Evolutionary conservation across 2,329 filamentous ascomycete genomes (phyloP), one percentile per base, ranked within the genome.

Genomic region (Mycosphaerelloides madeirae): DNA sequence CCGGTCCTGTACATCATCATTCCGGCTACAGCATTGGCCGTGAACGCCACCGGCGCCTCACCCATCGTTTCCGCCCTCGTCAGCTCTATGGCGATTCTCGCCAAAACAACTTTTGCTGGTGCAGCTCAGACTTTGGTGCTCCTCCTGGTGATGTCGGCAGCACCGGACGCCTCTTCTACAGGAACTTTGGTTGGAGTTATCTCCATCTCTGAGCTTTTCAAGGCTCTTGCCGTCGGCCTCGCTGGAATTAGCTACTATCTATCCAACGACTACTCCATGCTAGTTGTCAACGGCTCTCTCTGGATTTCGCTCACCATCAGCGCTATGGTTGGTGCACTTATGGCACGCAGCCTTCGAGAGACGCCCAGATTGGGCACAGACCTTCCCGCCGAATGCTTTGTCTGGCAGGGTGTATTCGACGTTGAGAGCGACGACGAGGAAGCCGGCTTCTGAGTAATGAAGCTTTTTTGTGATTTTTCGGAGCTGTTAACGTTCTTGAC

Each of bases 331-430:
- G 71, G 71, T n/a, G 68, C 68, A 3, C 65, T 58, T 28, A 55
- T 72, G 22, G 70, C 70, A 3, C 68, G 67, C 63, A 71, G 68
- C 38, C 65, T 74, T 8, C 60, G 68, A 35, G 70, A 73, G 44
- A 57, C 65, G 37, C 68, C 70, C 3, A 67, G 66, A 31, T 68
- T 74, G 1, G 69, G 68, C 34, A 63, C 63, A 36, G 71, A 74
- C 46, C 49, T 73, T 65, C 53, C 67, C 55, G 37, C 66, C 56
- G 45, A 67, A 65, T 55, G 68, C 65, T 31, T 63, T 66, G 28
- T 67, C 61, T 63, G 73, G 71, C 69, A 70, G 68, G 61, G 69
- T 61, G 37, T 72, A 63, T 74, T 72, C 43, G 71, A 74, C 47
- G 65, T 63, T 13, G 67, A 68, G 55, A 52, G 52, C 29, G 58